These are phyloP conservation scores for Smittium mucronatum DNA, from an alignment of 371 early-diverging fungal genomes.

Conservation along the genomic window DNA sequence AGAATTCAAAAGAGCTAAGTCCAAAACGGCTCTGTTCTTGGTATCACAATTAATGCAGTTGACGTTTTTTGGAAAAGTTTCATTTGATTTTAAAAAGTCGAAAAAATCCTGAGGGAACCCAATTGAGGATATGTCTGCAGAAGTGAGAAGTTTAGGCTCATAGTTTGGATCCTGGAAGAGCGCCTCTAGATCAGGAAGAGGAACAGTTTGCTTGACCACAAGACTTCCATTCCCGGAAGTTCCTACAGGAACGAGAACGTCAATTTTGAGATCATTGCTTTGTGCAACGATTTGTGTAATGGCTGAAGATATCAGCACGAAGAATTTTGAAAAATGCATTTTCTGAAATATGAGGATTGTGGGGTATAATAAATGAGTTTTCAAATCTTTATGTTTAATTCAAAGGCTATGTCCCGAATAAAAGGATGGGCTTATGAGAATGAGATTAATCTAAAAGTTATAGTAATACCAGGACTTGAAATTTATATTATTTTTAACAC, in stretches of 20 bases:
- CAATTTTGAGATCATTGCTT: too few species aligned
- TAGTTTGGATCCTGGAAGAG: not conserved
- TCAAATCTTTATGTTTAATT: too few species aligned
- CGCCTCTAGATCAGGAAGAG: not conserved
- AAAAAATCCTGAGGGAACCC: not conserved
- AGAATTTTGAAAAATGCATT: too few species aligned
- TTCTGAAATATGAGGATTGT: too few species aligned
- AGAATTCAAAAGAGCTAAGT: not conserved
- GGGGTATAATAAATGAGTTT: too few species aligned
- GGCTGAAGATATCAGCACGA: too few species aligned
- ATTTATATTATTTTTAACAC: too few species aligned
- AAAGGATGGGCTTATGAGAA: too few species aligned
- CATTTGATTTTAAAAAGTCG: not conserved
- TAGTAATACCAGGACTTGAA: too few species aligned
- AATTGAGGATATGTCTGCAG: not conserved
- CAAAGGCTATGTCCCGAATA: too few species aligned
- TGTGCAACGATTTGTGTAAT: too few species aligned
- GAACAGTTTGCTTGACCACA: not conserved
- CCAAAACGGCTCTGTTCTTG: not conserved
- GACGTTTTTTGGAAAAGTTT: not conserved
- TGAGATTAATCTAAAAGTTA: too few species aligned
- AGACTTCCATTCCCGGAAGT: not conserved
- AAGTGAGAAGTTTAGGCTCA: not conserved
- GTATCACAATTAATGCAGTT: not conserved
- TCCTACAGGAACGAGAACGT: not conserved